A percentile compares a stretch with the other conserved stretches of the same genome.
phyloP scores from a whole-genome alignment of 306 rosid species.

The Quercus mongolica region DNA sequence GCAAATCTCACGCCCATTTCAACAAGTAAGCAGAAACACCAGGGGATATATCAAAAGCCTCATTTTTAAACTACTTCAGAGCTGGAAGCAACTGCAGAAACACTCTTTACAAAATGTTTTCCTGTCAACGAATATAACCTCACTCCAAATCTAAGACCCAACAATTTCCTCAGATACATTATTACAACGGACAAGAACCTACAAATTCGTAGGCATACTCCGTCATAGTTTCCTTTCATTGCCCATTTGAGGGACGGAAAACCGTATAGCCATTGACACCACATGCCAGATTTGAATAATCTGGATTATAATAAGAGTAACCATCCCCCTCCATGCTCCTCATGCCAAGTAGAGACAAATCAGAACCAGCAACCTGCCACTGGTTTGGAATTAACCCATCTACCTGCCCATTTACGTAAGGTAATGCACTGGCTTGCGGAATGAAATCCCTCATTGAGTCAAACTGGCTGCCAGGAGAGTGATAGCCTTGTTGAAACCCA shows the following conservation, averaged over 20 bases:
- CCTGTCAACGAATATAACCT: constrained; percentile 70
- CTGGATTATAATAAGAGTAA: constrained; percentile 59
- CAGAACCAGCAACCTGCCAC: constrained; percentile 67
- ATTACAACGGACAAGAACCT: constrained; percentile 53
- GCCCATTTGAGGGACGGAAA: constrained; percentile 84
- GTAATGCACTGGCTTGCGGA: constrained; percentile 41
- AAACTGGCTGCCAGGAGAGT: constrained; percentile 43
- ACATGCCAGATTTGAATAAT: constrained; percentile 62
- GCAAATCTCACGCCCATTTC: constrained; percentile 11
- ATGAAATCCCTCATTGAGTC: constrained; percentile 55
- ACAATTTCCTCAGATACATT: constrained; percentile 58
- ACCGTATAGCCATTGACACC: constrained; percentile 72
- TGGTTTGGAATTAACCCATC: constrained; percentile 72
- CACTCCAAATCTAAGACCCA: constrained; percentile 76
- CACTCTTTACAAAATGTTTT: constrained; percentile 81
- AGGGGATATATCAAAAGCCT: constrained; percentile 21
- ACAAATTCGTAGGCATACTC: constrained; percentile 30
- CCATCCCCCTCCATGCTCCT: constrained; percentile 50
- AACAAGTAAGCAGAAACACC: constrained; percentile 8
- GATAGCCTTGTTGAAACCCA: constrained; percentile 55
- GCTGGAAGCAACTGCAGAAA: constrained; percentile 46
- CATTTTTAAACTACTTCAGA: constrained; percentile 25
- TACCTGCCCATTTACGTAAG: constrained; percentile 68
- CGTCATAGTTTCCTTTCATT: constrained; percentile 40
- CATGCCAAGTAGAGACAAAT: constrained; percentile 54